A percentile compares a stretch with the other conserved stretches of the same genome.
Evolutionary conservation across 139 green algal genomes (phyloP).

Genomic region (Limnomonas spitsbergensis): DNA sequence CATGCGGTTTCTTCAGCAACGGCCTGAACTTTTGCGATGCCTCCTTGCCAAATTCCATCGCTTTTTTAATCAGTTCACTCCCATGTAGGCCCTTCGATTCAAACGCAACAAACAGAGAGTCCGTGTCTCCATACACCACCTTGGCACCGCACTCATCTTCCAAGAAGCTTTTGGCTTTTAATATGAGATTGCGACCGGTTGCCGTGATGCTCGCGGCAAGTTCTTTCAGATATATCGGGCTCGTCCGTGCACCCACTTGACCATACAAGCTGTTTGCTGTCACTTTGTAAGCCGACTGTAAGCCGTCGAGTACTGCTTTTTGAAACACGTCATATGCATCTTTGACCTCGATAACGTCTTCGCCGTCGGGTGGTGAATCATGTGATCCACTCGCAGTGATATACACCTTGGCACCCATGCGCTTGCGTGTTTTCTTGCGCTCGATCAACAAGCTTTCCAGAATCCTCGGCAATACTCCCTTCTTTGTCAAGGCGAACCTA

Average conservation of each 20-base stretch:
- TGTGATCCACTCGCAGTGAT: too few relatives aligned
- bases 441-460: constrained; percentile 7
- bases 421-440: constrained; percentile 14
- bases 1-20: constrained; percentile 19
- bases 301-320: constrained; percentile 26
- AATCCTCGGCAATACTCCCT: constrained; percentile 18
- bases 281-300: constrained; percentile 33
- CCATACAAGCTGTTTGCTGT: constrained; percentile 31
- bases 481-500: constrained; percentile 1
- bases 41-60: background rate
- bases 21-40: background rate
- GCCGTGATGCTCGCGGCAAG: constrained; percentile 29
- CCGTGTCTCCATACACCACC: constrained; percentile 28
- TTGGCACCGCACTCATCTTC: background rate
- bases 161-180: constrained; percentile 23
- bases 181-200: constrained; percentile 22
- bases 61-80: background rate
- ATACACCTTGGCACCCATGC: too few relatives aligned
- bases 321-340: constrained; percentile 10
- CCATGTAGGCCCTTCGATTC: background rate
- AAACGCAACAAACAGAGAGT: background rate
- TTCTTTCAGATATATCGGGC: constrained; percentile 20
- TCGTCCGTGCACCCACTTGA: constrained; percentile 15
- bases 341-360: too few relatives aligned
- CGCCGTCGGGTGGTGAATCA: too few relatives aligned